A percentile compares a stretch with the other conserved stretches of the same genome.
Evolutionary conservation across 139 green algal species (phyloP).

Genomic region (Ettlia oleoabundans): DNA sequence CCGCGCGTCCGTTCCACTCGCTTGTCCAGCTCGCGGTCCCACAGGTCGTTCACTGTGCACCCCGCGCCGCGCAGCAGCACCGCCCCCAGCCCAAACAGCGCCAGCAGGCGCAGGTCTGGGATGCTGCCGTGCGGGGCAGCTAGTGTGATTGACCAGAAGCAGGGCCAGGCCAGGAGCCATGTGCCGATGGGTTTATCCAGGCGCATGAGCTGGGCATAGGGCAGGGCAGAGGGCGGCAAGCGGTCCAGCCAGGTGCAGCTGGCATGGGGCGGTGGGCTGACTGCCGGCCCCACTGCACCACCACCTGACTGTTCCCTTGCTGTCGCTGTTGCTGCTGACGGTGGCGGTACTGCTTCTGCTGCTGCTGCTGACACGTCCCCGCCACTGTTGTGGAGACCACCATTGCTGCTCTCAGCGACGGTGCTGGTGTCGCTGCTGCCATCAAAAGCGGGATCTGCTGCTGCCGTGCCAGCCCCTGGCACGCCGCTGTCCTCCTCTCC

Average conservation of each 20-base stretch:
- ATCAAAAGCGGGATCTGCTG: background rate
- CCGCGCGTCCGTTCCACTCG: slow-evolving; percentile 78
- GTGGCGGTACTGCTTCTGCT: background rate
- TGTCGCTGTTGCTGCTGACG: background rate
- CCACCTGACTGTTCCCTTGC: background rate
- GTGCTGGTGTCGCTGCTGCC: background rate
- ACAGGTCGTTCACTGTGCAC: slow-evolving; percentile 99
- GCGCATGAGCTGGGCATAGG: slow-evolving; percentile 88
- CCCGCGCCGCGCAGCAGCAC: slow-evolving; percentile 89
- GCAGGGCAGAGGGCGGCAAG: slow-evolving; percentile 48
- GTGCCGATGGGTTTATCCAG: slow-evolving; percentile 93
- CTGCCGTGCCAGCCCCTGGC: background rate
- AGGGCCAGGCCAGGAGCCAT: slow-evolving; percentile 92
- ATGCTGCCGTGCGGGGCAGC: slow-evolving; percentile 74
- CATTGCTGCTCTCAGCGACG: background rate
- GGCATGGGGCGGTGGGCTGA: background rate
- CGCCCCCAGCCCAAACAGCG: slow-evolving; percentile 85
- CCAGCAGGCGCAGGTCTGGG: slow-evolving; percentile 76
- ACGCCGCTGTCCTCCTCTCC: too few species aligned
- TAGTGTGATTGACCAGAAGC: slow-evolving; percentile 94
- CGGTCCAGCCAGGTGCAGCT: slow-evolving; percentile 15
- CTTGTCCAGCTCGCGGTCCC: slow-evolving; percentile 87
- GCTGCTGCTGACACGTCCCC: background rate
- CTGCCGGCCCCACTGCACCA: background rate
- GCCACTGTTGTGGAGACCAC: too few species aligned